Conservation (phyloP, 1,139 yeast species). For the Blastobotrys aristatus region DNA sequence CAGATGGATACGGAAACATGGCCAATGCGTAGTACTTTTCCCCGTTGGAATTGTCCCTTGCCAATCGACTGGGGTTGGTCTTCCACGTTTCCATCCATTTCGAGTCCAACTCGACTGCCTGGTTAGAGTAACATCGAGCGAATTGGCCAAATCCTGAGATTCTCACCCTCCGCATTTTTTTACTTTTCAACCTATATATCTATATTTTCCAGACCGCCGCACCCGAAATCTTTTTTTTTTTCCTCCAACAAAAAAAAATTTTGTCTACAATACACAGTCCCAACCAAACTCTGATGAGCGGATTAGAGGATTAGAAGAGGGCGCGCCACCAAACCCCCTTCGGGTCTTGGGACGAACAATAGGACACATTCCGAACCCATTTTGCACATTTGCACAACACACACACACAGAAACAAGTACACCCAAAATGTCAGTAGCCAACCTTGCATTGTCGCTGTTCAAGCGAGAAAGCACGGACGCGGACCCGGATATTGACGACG, state of each 20-base stretch:
- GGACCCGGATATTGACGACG: constrained; percentile 45
- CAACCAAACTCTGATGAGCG: no score
- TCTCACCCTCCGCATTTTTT: no score
- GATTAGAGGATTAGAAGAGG: no score
- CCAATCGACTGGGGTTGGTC: constrained; percentile 22
- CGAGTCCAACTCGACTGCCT: constrained; percentile 20
- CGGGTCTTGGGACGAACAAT: no score
- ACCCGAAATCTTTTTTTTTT: no score
- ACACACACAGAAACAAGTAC: neutral
- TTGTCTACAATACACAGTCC: no score
- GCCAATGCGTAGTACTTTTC: constrained; percentile 62
- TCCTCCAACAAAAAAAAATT: no score
- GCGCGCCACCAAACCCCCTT: no score
- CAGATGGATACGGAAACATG: constrained; percentile 97
- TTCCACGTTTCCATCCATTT: constrained; percentile 34
- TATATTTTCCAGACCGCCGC: no score
- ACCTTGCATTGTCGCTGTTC: constrained; percentile 3
- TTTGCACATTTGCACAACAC: neutral
- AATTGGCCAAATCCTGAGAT: no score
- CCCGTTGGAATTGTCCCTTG: constrained; percentile 23
- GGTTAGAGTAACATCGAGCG: constrained; percentile 2
- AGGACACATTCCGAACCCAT: no score
- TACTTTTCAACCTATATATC: no score
- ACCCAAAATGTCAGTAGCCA: constrained; percentile 1
- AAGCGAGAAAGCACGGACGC: constrained; percentile 38